Evolutionary conservation across 345 rosid genomes (phyloP), one percentile per base, ranked within the genome.

Genomic region (Zanthoxylum bungeanum): DNA sequence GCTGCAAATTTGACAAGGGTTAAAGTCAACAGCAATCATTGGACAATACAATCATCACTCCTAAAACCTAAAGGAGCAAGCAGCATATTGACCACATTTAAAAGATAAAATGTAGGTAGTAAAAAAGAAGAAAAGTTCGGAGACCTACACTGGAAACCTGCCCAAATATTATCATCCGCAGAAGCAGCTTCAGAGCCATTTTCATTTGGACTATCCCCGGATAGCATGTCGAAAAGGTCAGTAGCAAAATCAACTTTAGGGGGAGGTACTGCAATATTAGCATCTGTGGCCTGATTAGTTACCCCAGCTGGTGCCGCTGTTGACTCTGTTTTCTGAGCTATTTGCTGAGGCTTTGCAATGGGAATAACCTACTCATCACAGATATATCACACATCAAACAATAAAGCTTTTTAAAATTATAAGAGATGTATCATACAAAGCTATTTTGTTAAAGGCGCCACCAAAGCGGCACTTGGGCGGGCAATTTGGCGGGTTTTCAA

Each of bases 191-290:
- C 94, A 14, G 87, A 79, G 60, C 82, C 82, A 77, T 83, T 91
- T 76, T 86, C 88, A 81, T 73, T 78, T 7, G 92, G 81, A 69
- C 77, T 87, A 70, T 93, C 97, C 84, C 88, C 68, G 24, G 99
- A 93, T 25, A 96, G 83, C 87, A 96, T 86, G 88, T 91, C 59
- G 69, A 96, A 93, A 79, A 96, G 97, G 74, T 93, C 98, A 73
- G 88, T 85, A 70, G 93, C 85, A 82, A 79, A 87, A 83, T 87
- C 92, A 78, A 86, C 85, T 83, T 91, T 93, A 9, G 92, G 90
- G 64, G 88, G 83, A 64, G 89, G 71, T 76, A 72, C 73, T 62
- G 71, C 69, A 33, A 85, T 74, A 42, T 78, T 68, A 75, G 87
- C 68, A 70, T 85, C 84, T 44, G 75, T 77, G 6, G 76, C 79